Conservation (phyloP, 2,329 filamentous ascomycete species). For the Fusarium gaditjirri region DNA sequence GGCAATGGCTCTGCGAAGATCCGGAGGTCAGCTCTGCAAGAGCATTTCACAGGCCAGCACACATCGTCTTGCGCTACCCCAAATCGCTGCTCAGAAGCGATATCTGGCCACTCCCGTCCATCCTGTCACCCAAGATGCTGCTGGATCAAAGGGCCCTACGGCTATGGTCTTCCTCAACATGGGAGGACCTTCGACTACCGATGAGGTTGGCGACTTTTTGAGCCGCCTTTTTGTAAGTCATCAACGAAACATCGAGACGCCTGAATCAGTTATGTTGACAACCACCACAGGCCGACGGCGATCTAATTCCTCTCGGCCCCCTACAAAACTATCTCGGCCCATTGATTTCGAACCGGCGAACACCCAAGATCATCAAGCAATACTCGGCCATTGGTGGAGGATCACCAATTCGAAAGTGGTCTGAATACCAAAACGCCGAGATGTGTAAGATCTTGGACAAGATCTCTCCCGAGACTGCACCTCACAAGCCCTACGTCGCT, state of each 20-base stretch:
- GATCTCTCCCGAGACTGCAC: slow-evolving; percentile 90
- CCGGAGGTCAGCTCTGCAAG: slow-evolving; percentile 46
- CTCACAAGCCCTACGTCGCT: slow-evolving; percentile 96
- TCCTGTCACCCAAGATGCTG: slow-evolving; percentile 82
- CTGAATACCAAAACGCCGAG: slow-evolving; percentile 89
- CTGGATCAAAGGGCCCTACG: slow-evolving; percentile 80
- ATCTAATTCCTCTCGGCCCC: slow-evolving; percentile 94
- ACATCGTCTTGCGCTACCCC: slow-evolving; percentile 45
- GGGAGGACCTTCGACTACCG: slow-evolving; percentile 90
- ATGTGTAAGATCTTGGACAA: slow-evolving; percentile 98
- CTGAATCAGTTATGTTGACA: slow-evolving; percentile 21
- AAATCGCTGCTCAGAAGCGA: slow-evolving; percentile 47
- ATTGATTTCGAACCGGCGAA: slow-evolving; percentile 84
- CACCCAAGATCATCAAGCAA: slow-evolving; percentile 96
- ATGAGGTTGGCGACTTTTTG: slow-evolving; percentile 89
- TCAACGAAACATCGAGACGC: background rate
- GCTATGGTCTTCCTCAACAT: slow-evolving; percentile 99
- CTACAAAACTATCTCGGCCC: slow-evolving; percentile 92
- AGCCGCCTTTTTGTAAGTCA: slow-evolving; percentile 86
- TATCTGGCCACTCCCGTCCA: slow-evolving; percentile 63
- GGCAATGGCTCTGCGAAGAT: slow-evolving; percentile 48
- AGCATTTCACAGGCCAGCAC: slow-evolving; percentile 41
- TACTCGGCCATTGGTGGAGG: slow-evolving; percentile 95
- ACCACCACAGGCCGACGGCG: slow-evolving; percentile 79
- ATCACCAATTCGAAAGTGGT: slow-evolving; percentile 98